Evolutionary conservation across 192 early-diverging fungal genomes (phyloP).

Genomic region (Dispira parvispora): DNA sequence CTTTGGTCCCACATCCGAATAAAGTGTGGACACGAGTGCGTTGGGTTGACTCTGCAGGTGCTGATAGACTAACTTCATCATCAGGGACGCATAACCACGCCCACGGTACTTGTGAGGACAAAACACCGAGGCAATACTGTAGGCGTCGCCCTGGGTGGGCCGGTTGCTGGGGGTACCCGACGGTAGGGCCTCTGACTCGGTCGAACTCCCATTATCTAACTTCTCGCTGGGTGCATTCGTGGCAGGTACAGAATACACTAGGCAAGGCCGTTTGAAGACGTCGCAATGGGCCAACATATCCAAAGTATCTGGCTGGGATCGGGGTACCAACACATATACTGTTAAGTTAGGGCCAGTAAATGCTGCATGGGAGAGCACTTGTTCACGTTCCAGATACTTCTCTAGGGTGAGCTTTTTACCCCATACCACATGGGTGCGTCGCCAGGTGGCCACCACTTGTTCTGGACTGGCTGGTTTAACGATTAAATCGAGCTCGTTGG

Average conservation of each 20-base stretch:
- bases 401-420: conserved; percentile 7
- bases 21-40: background rate
- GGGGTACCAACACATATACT: conserved; percentile 6
- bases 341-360: background rate
- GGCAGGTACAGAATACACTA: background rate
- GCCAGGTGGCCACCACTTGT: background rate
- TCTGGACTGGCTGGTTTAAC: no score
- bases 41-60: background rate
- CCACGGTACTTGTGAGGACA: conserved; percentile 4
- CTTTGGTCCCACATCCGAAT: conserved; percentile 10
- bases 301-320: background rate
- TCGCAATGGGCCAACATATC: conserved; percentile 8
- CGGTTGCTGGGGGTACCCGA: background rate
- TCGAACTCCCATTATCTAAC: background rate
- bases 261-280: background rate
- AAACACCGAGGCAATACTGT: conserved; percentile 10
- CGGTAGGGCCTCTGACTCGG: background rate
- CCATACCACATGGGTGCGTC: background rate
- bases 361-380: background rate
- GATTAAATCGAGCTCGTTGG: no score
- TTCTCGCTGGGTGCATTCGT: background rate
- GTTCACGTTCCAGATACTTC: conserved; percentile 6
- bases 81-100: background rate
- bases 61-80: background rate
- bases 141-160: background rate